A percentile compares a stretch with the other conserved stretches of the same genome.
phyloP scores from a whole-genome alignment of 2,329 filamentous ascomycete species.

The Tolypocladium inflatum region DNA sequence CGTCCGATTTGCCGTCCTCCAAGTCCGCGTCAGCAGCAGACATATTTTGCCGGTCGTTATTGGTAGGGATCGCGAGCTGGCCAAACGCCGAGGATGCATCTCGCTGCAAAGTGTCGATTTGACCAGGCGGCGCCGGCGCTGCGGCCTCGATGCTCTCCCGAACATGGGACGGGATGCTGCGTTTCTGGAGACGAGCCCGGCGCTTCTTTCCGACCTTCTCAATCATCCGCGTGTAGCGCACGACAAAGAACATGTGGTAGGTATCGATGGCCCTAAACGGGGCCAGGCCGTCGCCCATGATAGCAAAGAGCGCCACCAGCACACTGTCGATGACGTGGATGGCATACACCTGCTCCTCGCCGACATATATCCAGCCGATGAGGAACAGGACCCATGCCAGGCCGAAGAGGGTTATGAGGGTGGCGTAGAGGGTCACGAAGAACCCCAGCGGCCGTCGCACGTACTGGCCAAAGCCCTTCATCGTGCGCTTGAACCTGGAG shows the following conservation, averaged over 20 bases:
- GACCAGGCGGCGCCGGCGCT: background rate
- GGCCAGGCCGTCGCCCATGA: slow-evolving; percentile 61
- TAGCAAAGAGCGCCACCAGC: slow-evolving; percentile 59
- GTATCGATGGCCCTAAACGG: slow-evolving; percentile 75
- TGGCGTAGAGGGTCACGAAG: slow-evolving; percentile 74
- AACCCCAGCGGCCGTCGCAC: slow-evolving; percentile 69
- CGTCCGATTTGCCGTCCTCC: slow-evolving; percentile 26
- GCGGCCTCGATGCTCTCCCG: background rate
- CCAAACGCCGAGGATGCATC: background rate
- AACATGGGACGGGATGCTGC: background rate
- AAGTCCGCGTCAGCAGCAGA: slow-evolving; percentile 17
- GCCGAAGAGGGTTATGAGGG: slow-evolving; percentile 74
- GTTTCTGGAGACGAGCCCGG: background rate
- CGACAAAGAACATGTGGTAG: slow-evolving; percentile 79
- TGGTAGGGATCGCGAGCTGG: slow-evolving; percentile 1
- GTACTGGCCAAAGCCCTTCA: slow-evolving; percentile 77
- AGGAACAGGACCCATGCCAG: slow-evolving; percentile 85
- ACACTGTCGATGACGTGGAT: slow-evolving; percentile 64
- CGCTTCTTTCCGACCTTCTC: slow-evolving; percentile 32
- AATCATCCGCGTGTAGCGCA: slow-evolving; percentile 45
- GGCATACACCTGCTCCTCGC: slow-evolving; percentile 57
- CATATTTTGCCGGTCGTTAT: slow-evolving; percentile 3
- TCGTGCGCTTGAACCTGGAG: slow-evolving; percentile 66
- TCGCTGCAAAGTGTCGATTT: background rate
- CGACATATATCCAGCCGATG: slow-evolving; percentile 83